Conservation (phyloP, 75 land plant species). For the Pinus albicaulis region DNA sequence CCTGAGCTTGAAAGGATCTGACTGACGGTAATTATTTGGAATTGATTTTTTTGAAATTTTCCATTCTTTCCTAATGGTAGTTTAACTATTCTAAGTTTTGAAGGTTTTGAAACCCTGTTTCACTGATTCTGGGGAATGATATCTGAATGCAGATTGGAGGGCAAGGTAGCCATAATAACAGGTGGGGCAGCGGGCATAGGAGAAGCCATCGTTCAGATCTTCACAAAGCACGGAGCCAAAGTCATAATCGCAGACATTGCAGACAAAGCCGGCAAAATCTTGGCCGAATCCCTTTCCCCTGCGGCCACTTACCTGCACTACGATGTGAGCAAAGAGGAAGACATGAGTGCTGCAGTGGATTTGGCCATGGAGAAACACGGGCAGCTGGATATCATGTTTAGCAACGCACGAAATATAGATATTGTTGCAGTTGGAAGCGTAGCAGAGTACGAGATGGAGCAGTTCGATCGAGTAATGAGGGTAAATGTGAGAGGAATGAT, state of each 20-base stretch:
- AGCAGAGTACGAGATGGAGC: slow-evolving; percentile 35
- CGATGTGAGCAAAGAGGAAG: slow-evolving; percentile 43
- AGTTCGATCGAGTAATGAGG: slow-evolving; percentile 46
- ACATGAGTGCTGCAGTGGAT: slow-evolving; percentile 41
- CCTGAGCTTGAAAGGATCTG: too few species aligned
- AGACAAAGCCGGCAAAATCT: slow-evolving; percentile 17
- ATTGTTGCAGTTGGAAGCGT: slow-evolving; percentile 19
- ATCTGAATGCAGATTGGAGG: slow-evolving; percentile 30
- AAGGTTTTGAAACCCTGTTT: too few species aligned
- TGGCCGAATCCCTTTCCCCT: slow-evolving; percentile 37
- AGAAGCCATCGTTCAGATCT: slow-evolving; percentile 37
- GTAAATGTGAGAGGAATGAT: slow-evolving; percentile 59
- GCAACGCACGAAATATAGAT: slow-evolving; percentile 55
- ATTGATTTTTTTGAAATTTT: too few species aligned
- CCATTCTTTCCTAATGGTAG: too few species aligned
- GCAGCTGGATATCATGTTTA: slow-evolving; percentile 57
- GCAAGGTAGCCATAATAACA: slow-evolving; percentile 58
- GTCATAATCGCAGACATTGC: slow-evolving; percentile 52
- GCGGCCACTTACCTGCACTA: slow-evolving; percentile 37
- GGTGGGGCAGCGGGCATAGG: slow-evolving; percentile 70
- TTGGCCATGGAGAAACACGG: slow-evolving; percentile 35
- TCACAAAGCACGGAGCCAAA: slow-evolving; percentile 41
- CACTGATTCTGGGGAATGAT: too few species aligned
- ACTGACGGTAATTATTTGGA: too few species aligned
- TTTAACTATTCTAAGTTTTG: too few species aligned